Base-by-base conservation (phyloP, 352 stramenopile species). In the Aphanomyces cochlioides region DNA sequence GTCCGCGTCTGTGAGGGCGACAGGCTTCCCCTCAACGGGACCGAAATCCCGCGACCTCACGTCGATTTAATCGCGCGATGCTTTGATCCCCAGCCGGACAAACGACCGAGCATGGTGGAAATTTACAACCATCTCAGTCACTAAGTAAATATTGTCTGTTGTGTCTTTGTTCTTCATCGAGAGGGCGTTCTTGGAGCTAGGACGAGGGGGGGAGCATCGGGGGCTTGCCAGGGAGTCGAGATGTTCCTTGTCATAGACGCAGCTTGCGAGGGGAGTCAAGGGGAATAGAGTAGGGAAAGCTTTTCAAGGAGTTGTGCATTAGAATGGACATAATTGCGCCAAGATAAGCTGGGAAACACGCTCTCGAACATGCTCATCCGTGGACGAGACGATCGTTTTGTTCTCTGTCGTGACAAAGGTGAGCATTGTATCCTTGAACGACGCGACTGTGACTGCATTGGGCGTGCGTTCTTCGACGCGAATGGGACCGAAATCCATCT, bases 1-100 rank as follows among this genome's bases (percentile, higher is more conserved):
- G 81, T 80, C 2, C 64, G 88, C 37, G 85, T 90, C 17, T 54
- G 83, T 3, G 84, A 92, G 76, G 84, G 84, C 10, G 78, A 87
- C 37, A 82, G 88, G 60, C 79, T 91, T 8, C 73, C 79, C 45
- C 88, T 91, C 40, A 78, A 79, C 0, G 43, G 56, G 1, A 77
- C 3, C 5, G n/a, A 45, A 5, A 64, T 92, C 2, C 81, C 82
- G 0, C 38, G 13, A 7, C 56, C 78, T 7, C 82, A 90, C 57
- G 69, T 77, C 6, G 60, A 83, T 21, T 64, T 92, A 7, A 92
- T 92, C 80, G 73, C 74, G 17, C 61, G 78, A 12, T 92, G 82
- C 60, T 90, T 92, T 63, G 79, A 82, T 21, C 65, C 78, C 13
- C 79, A 90, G 64, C 84, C 84, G 2, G 67, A 87, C 12, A 63